These are phyloP conservation scores for Phaeosphaeria sp. DNA, from an alignment of 2,329 filamentous ascomycete genomes.

Conservation along the genomic window DNA sequence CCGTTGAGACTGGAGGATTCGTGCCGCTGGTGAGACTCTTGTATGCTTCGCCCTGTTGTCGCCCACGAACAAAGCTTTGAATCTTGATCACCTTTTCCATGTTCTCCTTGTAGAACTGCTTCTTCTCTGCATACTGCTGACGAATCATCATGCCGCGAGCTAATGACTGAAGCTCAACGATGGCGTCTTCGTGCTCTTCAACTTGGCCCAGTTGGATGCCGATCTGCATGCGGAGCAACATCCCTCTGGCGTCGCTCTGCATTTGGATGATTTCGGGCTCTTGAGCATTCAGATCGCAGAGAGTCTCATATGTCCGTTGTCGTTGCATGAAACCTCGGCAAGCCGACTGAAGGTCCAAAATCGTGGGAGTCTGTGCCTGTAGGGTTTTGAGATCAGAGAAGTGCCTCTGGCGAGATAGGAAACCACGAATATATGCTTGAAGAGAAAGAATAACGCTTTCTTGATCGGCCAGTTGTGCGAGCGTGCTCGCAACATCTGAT, in stretches of 20 bases:
- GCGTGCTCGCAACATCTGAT: conserved; percentile 37
- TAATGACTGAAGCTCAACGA: conserved; percentile 76
- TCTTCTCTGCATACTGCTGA: conserved; percentile 79
- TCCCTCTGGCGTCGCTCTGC: conserved; percentile 78
- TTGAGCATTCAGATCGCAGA: conserved; percentile 73
- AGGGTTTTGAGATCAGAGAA: conserved; percentile 60
- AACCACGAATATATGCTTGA: conserved; percentile 61
- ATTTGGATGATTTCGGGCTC: conserved; percentile 71
- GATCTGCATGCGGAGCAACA: conserved; percentile 76
- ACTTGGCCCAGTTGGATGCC: conserved; percentile 77
- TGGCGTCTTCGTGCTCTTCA: conserved; percentile 79
- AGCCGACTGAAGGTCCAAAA: conserved; percentile 70
- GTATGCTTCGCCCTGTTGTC: conserved; percentile 96
- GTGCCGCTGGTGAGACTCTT: conserved; percentile 95
- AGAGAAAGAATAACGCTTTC: conserved; percentile 54
- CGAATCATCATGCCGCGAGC: conserved; percentile 78
- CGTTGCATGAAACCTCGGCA: conserved; percentile 71
- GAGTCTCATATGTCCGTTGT: conserved; percentile 64
- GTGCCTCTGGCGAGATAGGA: conserved; percentile 52
- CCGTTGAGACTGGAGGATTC: conserved; percentile 93
- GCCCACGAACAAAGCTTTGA: conserved; percentile 92
- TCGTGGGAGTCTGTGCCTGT: conserved; percentile 61
- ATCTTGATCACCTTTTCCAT: conserved; percentile 99
- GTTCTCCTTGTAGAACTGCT: conserved; percentile 88
- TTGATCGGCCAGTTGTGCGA: conserved; percentile 52